Evolutionary conservation across 768 basidiomycete genomes (phyloP), one percentile per base, ranked within the genome.

Genomic region (Hygrocybe punicea): DNA sequence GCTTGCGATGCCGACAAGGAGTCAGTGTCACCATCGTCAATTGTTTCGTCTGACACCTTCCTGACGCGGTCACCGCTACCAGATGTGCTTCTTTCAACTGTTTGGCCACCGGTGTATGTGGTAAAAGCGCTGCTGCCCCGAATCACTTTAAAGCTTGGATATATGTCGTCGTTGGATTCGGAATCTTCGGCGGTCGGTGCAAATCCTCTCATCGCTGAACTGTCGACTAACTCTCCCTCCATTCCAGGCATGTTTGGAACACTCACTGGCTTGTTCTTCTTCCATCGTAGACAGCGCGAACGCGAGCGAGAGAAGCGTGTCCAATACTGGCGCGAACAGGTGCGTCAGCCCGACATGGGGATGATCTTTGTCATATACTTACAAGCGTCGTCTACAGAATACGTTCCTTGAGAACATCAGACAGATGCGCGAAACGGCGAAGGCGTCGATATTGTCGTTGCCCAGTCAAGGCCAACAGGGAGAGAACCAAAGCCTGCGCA

Each of bases 291-390:
- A 62, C 82, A 87, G 61, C 84, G 92, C 62, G 85, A 85, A 40
- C 71, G 76, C 57, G 91, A 93, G 64, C 86, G 89, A 46, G 86
- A 89, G 73, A 92, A 87, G 71, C 86, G 92, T 62, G 74, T 85
- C 42, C 90, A 92, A 67, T 93, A 94, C 72, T 93, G 92, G 87
- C 85, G 86, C 62, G 92, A 94, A 75, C 91, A 92, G 79, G 87
- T 84, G 60, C 50, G 63, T 58, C n/a, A 3, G 2, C 45, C 24
- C 53, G 37, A 46, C 46, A 4, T 16, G 23, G 21, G 4, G 11
- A 13, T 13, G 17, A n/a, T 21, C n/a, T 42, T 51, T 47, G n/a
- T n/a, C n/a, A n/a, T n/a, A n/a, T n/a, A n/a, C n/a, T n/a, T n/a
- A n/a, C n/a, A n/a, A n/a, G n/a, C n/a, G n/a, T n/a, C n/a, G n/a